Evolutionary conservation across 768 basidiomycete genomes (phyloP).

Genomic region (Lactifluus piperatus): DNA sequence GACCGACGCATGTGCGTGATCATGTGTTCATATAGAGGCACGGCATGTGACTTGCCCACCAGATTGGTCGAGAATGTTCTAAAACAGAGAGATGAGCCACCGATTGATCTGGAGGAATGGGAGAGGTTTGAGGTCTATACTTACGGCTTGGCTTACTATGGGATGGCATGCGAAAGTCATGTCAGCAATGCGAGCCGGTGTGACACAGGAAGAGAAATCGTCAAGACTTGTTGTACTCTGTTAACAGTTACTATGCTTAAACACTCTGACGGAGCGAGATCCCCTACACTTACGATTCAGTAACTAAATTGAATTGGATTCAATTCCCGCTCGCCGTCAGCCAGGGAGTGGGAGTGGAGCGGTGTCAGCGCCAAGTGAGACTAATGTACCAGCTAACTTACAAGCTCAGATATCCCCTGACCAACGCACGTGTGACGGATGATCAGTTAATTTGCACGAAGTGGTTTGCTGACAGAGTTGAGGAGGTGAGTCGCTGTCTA

Average conservation of each 20-base stretch:
- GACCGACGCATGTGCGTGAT: conserved; percentile 1
- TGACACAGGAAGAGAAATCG: no score
- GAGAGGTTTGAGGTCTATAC: no score
- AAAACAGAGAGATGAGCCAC: not conserved
- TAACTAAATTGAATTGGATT: not conserved
- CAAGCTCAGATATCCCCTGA: conserved; percentile 3
- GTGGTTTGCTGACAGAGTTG: not conserved
- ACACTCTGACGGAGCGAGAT: not conserved
- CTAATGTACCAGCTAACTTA: conserved; percentile 14
- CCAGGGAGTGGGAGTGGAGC: not conserved
- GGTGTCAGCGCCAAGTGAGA: conserved; percentile 6
- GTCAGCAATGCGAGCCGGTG: no score
- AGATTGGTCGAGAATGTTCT: not conserved
- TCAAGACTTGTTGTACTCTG: no score
- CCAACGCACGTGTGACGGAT: not conserved
- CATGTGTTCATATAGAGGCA: not conserved
- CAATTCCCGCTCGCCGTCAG: not conserved
- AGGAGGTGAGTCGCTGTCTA: not conserved
- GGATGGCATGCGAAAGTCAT: no score
- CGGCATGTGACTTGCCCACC: not conserved
- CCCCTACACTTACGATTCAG: not conserved
- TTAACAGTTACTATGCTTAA: not conserved
- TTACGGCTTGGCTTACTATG: no score
- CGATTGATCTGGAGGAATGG: not conserved
- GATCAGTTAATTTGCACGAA: not conserved